A percentile compares a stretch with the other conserved stretches of the same genome.
These are phyloP conservation scores for Fragaria iinumae DNA, from an alignment of 306 rosid species.

Conservation along the genomic window DNA sequence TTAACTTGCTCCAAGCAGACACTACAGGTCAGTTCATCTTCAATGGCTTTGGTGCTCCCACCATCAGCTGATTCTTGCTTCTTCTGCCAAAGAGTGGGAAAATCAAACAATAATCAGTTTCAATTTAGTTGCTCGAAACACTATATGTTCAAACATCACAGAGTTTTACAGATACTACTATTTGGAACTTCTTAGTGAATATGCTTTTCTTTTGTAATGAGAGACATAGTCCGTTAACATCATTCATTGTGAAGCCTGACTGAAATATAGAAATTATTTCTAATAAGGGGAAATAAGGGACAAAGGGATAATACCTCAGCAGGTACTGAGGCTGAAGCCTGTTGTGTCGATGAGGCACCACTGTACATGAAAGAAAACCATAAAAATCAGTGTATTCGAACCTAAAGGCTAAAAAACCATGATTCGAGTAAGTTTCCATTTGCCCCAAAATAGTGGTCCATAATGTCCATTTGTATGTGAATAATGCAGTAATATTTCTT, in stretches of 20 bases:
- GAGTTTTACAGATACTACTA: neutral
- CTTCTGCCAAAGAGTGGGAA: conserved; percentile 41
- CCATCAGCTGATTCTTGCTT: conserved; percentile 53
- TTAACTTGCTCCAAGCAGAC: conserved; percentile 97
- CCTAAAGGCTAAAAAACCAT: conserved; percentile 7
- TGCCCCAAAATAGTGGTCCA: neutral
- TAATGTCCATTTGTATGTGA: neutral
- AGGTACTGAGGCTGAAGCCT: conserved; percentile 57
- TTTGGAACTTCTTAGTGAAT: neutral
- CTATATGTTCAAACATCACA: neutral
- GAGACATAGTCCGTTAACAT: neutral
- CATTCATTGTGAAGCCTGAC: neutral
- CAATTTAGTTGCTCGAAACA: neutral
- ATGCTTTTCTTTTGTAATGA: neutral
- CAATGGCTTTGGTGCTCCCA: conserved; percentile 56
- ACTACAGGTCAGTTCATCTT: conserved; percentile 94
- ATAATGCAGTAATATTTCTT: neutral
- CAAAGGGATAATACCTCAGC: conserved; percentile 54
- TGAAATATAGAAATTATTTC: neutral
- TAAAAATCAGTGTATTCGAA: conserved; percentile 8
- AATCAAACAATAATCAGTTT: neutral
- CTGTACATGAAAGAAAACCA: conserved; percentile 37
- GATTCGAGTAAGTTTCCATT: neutral
- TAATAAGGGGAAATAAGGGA: neutral
- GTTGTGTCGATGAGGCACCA: conserved; percentile 49